Percentiles rank a stretch among this genome's conserved stretches.
Evolutionary conservation across 257 asterid species (phyloP).

Genomic region (Verbascum thapsus): DNA sequence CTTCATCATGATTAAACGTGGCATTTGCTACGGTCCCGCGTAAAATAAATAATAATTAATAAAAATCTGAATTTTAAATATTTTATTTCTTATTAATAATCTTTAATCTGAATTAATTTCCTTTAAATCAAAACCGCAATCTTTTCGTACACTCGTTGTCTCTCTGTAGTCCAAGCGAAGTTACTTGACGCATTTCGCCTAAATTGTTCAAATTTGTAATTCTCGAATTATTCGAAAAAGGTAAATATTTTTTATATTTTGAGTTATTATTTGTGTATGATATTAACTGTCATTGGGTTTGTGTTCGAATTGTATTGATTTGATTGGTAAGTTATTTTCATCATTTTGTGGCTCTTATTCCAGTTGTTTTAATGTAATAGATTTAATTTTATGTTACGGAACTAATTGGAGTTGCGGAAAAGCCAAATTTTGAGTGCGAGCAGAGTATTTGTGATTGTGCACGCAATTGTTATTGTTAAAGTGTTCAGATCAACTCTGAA

Average conservation of each 20-base stretch:
- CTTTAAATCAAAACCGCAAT: slow-evolving; percentile 19
- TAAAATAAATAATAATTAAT: not conserved
- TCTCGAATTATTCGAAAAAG: slow-evolving; percentile 22
- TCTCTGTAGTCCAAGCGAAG: slow-evolving; percentile 36
- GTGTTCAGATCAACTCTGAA: slow-evolving; percentile 16
- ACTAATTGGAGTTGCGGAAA: not conserved
- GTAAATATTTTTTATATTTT: slow-evolving; percentile 13
- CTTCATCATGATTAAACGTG: slow-evolving; percentile 20
- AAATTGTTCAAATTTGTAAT: slow-evolving; percentile 21
- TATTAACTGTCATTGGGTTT: not conserved
- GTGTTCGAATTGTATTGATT: not conserved
- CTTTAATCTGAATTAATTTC: too few species aligned
- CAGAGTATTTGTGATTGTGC: slow-evolving; percentile 12
- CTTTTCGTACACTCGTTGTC: slow-evolving; percentile 35
- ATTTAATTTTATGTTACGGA: not conserved
- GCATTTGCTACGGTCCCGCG: slow-evolving; percentile 26
- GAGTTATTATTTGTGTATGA: not conserved
- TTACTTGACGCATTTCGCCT: slow-evolving; percentile 23
- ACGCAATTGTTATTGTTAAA: not conserved
- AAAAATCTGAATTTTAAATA: not conserved
- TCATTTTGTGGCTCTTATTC: not conserved
- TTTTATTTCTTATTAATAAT: too few species aligned
- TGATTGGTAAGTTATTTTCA: too few species aligned
- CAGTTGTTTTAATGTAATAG: not conserved
- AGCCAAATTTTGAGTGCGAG: slow-evolving; percentile 5